These are phyloP conservation scores for Trichoderma afroharzianum DNA, from an alignment of 2,329 filamentous ascomycete species.

Conservation along the genomic window DNA sequence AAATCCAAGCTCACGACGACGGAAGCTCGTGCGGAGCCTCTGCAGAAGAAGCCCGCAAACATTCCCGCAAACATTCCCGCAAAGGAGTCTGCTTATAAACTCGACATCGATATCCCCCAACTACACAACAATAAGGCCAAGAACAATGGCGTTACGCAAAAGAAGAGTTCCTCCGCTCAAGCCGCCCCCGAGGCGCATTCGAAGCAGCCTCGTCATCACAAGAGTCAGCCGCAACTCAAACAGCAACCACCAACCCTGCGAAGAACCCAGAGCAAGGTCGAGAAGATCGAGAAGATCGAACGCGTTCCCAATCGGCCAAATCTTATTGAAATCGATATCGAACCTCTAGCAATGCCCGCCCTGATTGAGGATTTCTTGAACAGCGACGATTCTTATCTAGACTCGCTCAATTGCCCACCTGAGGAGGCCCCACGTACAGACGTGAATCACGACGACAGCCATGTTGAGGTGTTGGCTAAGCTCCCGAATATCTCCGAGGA, in stretches of 20 bases:
- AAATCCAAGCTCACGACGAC: slow-evolving; percentile 23
- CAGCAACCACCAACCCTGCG: slow-evolving; percentile 39
- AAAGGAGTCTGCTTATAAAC: slow-evolving; percentile 22
- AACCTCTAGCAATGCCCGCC: neutral
- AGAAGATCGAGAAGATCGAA: slow-evolving; percentile 27
- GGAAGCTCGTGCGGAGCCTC: slow-evolving; percentile 27
- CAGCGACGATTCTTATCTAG: slow-evolving; percentile 27
- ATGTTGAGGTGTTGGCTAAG: slow-evolving; percentile 25
- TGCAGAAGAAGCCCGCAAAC: slow-evolving; percentile 26
- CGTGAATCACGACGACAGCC: slow-evolving; percentile 25
- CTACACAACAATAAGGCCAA: slow-evolving; percentile 8
- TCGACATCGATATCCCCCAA: slow-evolving; percentile 22
- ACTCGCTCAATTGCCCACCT: slow-evolving; percentile 25
- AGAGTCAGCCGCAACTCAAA: slow-evolving; percentile 53
- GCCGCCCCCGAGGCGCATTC: slow-evolving; percentile 24
- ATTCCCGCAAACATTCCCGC: slow-evolving; percentile 8
- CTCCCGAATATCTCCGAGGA: slow-evolving; percentile 33
- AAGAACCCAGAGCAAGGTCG: slow-evolving; percentile 43
- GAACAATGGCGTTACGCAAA: slow-evolving; percentile 14
- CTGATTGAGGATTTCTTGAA: slow-evolving; percentile 20
- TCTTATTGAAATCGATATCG: neutral
- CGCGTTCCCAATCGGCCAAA: neutral
- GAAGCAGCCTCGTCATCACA: slow-evolving; percentile 46
- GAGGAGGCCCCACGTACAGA: slow-evolving; percentile 26
- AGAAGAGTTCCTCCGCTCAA: slow-evolving; percentile 11